A percentile compares a stretch with the other conserved stretches of the same genome.
These are phyloP conservation scores for Trichothecium sympodiale DNA, from an alignment of 2,329 filamentous ascomycete species.

Conservation along the genomic window DNA sequence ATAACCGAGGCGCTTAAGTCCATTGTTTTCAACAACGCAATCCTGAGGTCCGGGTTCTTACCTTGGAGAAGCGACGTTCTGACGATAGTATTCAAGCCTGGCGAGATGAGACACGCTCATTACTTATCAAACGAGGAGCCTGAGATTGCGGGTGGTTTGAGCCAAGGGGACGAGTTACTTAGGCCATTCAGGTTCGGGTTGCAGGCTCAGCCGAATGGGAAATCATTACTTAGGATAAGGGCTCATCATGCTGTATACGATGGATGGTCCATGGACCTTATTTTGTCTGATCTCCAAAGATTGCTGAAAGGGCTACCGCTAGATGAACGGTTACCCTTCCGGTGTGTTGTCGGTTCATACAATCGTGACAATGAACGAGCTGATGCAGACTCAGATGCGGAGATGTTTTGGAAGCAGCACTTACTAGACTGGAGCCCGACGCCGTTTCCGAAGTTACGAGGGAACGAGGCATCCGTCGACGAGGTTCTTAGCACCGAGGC, in stretches of 20 bases:
- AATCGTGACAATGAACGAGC: constrained; percentile 10
- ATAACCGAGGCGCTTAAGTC: constrained; percentile 37
- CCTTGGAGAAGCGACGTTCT: constrained; percentile 28
- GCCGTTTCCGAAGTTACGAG: constrained; percentile 40
- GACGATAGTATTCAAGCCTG: constrained; percentile 46
- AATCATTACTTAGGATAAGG: neutral
- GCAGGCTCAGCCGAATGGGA: neutral
- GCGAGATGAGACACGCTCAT: neutral
- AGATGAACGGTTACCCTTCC: constrained; percentile 44
- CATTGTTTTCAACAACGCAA: constrained; percentile 46
- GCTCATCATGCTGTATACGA: constrained; percentile 80
- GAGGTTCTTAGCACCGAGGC: constrained; percentile 18
- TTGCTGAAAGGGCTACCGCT: constrained; percentile 26
- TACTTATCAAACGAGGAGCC: neutral
- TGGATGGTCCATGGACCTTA: constrained; percentile 79
- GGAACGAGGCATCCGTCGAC: constrained; percentile 11
- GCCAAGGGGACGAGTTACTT: neutral
- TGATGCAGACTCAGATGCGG: constrained; percentile 25
- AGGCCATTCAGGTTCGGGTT: neutral
- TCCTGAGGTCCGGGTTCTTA: constrained; percentile 65
- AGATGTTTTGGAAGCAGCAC: constrained; percentile 59
- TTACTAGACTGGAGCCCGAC: constrained; percentile 45
- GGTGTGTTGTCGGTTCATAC: constrained; percentile 43
- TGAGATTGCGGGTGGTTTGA: neutral
- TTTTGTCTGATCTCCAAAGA: constrained; percentile 53